Base-by-base conservation (phyloP, 176 grass and related monocot genomes). In the Oryza glumipatula region DNA sequence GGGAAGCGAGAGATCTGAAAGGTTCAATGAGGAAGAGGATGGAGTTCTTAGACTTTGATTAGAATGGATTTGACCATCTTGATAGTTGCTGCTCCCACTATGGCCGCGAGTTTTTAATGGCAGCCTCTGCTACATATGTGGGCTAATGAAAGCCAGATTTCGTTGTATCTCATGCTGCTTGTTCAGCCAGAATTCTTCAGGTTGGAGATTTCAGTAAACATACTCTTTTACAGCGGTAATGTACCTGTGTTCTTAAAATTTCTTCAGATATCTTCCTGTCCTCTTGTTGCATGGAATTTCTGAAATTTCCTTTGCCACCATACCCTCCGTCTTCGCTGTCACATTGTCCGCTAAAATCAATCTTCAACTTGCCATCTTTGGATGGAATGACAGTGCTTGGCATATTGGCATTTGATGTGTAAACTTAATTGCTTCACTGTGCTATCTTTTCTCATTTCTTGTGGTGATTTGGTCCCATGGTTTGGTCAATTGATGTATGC, bases 21-120 rank as follows among this genome's bases (percentile, higher is more conserved):
- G 93, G 93, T 70, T 92, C 93, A 21, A 98, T 98, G 93, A 89
- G 96, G 79, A 95, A 98, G 83, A 81, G 93, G 84, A 98, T 98
- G 96, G 93, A 98, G 86, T 98, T 98, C 77, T 89, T 98, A 49
- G 93, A 98, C 81, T 90, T 98, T 3, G 96, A 98, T 82, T 98
- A 80, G 76, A n/a, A 17, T 60, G 39, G 22, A 9, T 66, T 66
- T 46, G 13, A 32, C 24, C 48, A 13, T 84, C 56, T 35, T 70
- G 63, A 38, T 80, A 91, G 65, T 65, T 22, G 54, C 22, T 81
- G 80, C 46, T 41, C 26, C 85, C 52, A 12, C 80, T 90, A 76
- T 76, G 67, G 85, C 78, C 70, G 87, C 35, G 0, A 17, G 32
- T 88, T 94, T 95, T 85, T 74, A 77, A 74, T 41, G 78, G 88